Percentiles rank a stretch among this genome's conserved stretches.
Conservation (phyloP, 2,329 filamentous ascomycete genomes). For the Dothistroma septosporum region DNA sequence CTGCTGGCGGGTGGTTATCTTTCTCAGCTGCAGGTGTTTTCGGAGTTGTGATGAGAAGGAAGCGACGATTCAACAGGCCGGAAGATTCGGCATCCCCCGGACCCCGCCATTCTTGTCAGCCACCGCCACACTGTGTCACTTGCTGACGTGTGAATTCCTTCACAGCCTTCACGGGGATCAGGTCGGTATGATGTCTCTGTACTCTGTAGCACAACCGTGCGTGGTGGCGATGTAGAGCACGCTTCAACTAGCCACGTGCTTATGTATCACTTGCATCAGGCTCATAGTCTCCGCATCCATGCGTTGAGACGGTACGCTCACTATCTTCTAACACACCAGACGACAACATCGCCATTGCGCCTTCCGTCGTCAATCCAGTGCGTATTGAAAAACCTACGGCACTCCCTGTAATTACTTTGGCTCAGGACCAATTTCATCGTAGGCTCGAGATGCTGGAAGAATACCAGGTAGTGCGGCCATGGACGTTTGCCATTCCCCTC, state of each 20-base stretch:
- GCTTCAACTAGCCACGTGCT: not conserved
- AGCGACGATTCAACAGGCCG: not conserved
- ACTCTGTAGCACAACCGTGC: too few species aligned
- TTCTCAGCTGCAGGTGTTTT: not conserved
- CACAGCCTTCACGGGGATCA: too few species aligned
- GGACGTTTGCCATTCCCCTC: constrained; percentile 19
- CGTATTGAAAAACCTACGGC: constrained; percentile 58
- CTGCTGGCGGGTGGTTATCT: not conserved
- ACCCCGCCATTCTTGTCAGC: too few species aligned
- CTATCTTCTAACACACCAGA: constrained; percentile 44
- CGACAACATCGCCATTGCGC: constrained; percentile 58
- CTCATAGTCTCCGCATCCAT: too few species aligned
- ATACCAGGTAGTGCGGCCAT: constrained; percentile 48
- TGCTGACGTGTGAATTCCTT: too few species aligned
- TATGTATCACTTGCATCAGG: too few species aligned
- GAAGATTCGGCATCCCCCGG: too few species aligned
- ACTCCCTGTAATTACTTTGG: constrained; percentile 52
- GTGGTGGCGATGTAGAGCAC: too few species aligned
- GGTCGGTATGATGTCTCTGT: too few species aligned
- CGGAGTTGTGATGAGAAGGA: not conserved
- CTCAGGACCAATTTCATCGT: constrained; percentile 44
- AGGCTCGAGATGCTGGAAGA: constrained; percentile 57
- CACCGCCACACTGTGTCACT: too few species aligned
- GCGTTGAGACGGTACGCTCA: not conserved
- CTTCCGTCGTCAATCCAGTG: constrained; percentile 61